phyloP scores from a whole-genome alignment of 2,329 filamentous ascomycete genomes.

The Ophiosphaerella herpotricha region DNA sequence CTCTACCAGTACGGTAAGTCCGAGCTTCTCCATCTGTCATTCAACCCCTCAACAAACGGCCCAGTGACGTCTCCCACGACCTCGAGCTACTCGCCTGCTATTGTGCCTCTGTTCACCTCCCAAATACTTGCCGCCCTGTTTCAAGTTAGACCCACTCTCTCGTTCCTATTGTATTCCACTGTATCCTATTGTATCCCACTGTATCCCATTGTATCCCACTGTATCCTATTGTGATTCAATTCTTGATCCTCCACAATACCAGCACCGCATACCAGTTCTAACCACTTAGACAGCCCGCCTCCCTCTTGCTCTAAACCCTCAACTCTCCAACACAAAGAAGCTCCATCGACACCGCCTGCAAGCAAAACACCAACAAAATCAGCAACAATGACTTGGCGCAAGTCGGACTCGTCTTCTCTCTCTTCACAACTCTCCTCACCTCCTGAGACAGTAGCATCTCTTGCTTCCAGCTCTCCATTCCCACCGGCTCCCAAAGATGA shows the following conservation, averaged over 20 bases:
- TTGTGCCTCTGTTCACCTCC: neutral
- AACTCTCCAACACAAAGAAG: neutral
- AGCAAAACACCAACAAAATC: conserved; percentile 5
- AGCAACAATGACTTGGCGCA: conserved; percentile 9
- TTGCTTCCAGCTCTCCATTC: neutral
- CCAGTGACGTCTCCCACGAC: neutral
- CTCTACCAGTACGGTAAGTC: conserved; percentile 34
- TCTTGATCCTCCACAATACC: neutral
- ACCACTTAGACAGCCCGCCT: neutral
- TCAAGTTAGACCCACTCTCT: neutral
- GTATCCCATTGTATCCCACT: conserved; percentile 1
- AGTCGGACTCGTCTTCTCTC: conserved; percentile 12
- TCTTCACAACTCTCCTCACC: conserved; percentile 10
- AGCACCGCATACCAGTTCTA: neutral
- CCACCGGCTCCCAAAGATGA: neutral
- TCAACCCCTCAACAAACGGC: neutral
- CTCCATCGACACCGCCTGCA: neutral
- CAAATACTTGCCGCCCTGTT: too few relatives aligned
- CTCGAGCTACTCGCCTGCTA: neutral
- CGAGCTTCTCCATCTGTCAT: conserved; percentile 1
- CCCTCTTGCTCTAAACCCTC: conserved; percentile 3
- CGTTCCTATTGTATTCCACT: neutral
- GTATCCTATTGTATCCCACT: conserved; percentile 1
- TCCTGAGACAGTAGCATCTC: conserved; percentile 3
- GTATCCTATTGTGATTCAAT: neutral